Base-by-base conservation (phyloP, 2,329 filamentous ascomycete species). In the Fusarium agapanthi region DNA sequence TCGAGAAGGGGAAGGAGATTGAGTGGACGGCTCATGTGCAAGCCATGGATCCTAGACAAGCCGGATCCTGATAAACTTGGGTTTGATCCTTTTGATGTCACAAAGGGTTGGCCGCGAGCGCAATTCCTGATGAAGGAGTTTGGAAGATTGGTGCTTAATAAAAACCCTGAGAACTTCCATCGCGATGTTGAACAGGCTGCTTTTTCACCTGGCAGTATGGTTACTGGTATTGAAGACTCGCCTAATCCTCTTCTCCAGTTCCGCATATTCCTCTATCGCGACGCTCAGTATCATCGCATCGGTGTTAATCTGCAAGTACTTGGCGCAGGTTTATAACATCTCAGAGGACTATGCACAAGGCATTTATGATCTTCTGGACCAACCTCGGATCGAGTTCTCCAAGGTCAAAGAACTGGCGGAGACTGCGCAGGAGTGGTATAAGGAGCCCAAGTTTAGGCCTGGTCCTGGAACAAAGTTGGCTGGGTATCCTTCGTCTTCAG, bases 221-320 rank as follows among this genome's bases (percentile, higher is more conserved):
- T 65, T 15, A 61, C 44, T 2, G 64, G 44, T 9, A 65, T 65
- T 7, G 64, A 66, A 37, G 44, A 65, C 44, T 65, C 61, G 14
- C 61, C 64, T 6, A 50, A 45, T 28, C 60, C 63, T 40, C 63
- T 66, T 44, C 63, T 66, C 7, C 50, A 65, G 12, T 65, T 58
- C 43, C 44, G 60, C 32, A 58, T 66, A 44, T 65, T 65, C 50
- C 58, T 66, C 60, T 66, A 66, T 26, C 60, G 60, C 7, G 50
- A 65, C 9, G 44, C 61, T 12, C 61, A 66, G 24, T 66, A 59
- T 24, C 64, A 58, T 28, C 50, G 44, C 8, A 51, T 65, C 5
- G 61, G 61, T 10, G 20, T 57, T 20, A 65, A 51, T 11, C 24
- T 65, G 9, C 50, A 67, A 61, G 4, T 67, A 61, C n/a, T 18